phyloP scores from a whole-genome alignment of 768 basidiomycete species.

The Coprinopsis sp. region DNA sequence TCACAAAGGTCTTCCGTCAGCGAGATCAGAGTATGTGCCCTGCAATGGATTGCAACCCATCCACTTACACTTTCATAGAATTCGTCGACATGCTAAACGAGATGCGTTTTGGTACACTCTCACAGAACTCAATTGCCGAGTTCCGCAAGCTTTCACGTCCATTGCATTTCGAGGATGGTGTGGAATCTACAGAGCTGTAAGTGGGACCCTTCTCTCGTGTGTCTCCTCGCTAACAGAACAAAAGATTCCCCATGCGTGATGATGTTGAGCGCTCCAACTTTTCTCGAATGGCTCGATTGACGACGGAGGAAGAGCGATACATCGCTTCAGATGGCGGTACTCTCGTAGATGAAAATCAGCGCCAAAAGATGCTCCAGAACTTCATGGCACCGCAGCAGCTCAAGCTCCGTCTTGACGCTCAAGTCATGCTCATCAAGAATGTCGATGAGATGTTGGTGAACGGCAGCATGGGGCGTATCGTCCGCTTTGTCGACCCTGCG shows the following conservation, averaged over 20 bases:
- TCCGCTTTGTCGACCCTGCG: conserved; percentile 62
- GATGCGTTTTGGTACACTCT: conserved; percentile 87
- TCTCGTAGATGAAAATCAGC: conserved; percentile 47
- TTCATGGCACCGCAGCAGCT: conserved; percentile 82
- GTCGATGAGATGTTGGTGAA: conserved; percentile 88
- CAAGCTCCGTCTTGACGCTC: conserved; percentile 71
- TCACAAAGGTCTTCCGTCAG: conserved; percentile 95
- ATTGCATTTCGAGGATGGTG: conserved; percentile 74
- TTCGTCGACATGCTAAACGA: conserved; percentile 98
- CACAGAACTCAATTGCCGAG: conserved; percentile 55
- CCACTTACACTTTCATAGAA: conserved; percentile 36
- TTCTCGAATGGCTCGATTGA: conserved; percentile 57
- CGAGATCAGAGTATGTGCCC: conserved; percentile 70
- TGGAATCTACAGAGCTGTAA: conserved; percentile 89
- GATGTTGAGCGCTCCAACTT: conserved; percentile 87
- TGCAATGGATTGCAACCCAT: background rate
- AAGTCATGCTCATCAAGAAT: conserved; percentile 97
- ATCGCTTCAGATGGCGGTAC: conserved; percentile 60
- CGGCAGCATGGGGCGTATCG: conserved; percentile 85
- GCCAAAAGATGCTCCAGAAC: conserved; percentile 78
- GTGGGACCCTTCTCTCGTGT: conserved; percentile 17
- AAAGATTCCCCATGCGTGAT: conserved; percentile 84
- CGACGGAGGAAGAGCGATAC: conserved; percentile 50
- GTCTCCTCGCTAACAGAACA: conserved; percentile 1
- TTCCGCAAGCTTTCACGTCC: conserved; percentile 69